Evolutionary conservation across 1,284 basidiomycete species (phyloP), one percentile per base, ranked within the genome.

Genomic region (Pholiota adiposa): DNA sequence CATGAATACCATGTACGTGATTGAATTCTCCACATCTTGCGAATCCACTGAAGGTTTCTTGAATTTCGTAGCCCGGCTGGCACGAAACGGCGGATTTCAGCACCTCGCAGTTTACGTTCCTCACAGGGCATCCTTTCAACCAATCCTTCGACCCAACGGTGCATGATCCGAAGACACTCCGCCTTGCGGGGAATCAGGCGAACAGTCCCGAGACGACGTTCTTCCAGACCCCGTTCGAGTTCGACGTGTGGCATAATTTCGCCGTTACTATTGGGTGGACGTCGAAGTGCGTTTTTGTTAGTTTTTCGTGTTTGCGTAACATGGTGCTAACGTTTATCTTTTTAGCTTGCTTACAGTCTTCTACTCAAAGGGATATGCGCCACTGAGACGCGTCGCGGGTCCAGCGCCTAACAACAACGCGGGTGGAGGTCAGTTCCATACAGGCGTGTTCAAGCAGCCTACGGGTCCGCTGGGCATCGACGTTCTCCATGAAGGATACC

Each of bases 221-320:
- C 53, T 63, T 63, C 54, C 55, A 60, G 34, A 60, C 62, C 21
- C 56, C 62, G 2, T 60, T 60, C 29, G 59, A 51, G 2, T 63
- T 58, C 14, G 56, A 63, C 21, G 56, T 60, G 5, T 63, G 62
- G 62, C 58, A 63, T 58, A 63, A 63, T n/a, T 63, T 63, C 31
- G 62, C 59, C 4, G 59, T 63, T 4, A 60, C 62, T 2, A 36
- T 63, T 8, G 61, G 58, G 1, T 63, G 62, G 62, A 58, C 40
- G 6, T 58, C 55, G 4, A 63, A 60, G 59, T 60, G 43, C 21
- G 59, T 38, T 44, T 11, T 19, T 21, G 7, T 18, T 6, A 23
- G 23, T n/a, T n/a, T n/a, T n/a, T n/a, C n/a, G n/a, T n/a, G n/a
- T n/a, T n/a, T n/a, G n/a, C n/a, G n/a, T n/a, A n/a, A n/a, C n/a